Base-by-base conservation (phyloP, 768 basidiomycete species). In the Boletellus ananiceps region DNA sequence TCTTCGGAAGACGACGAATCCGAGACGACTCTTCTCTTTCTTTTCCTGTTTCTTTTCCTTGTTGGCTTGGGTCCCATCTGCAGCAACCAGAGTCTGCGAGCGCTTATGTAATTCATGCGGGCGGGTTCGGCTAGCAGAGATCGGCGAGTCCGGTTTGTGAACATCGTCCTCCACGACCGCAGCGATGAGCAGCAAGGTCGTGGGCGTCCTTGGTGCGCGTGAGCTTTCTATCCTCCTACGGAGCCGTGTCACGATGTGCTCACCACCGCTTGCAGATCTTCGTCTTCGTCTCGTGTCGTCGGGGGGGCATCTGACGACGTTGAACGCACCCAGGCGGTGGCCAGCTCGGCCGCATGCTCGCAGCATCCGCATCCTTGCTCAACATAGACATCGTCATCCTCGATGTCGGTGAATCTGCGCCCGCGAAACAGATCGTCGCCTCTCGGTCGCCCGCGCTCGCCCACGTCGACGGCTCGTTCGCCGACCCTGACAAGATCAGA, bases 301-400 rank as follows among this genome's bases (percentile, higher is more conserved):
- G n/a, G 29, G 19, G 18, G 32, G 29, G 29, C 39, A 48, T 34
- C 50, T 60, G 11, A 51, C 33, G 27, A 23, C 8, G 32, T 43
- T 44, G 16, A 29, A 27, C 16, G 29, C 23, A 14, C 57, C 27
- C 51, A 94, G 95, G 95, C 54, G 96, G 96, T 33, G 94, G 95
- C 54, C 95, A 98, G 70, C 82, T 99, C 21, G 95, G 95, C 21
- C 91, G 95, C 19, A 99, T 99, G 96, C 79, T 99, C 13, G 89
- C 86, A 4, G 84, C 85, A 29, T 84, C 94, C 0, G 94, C 95
- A 3, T 85, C 93, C 2, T 77, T 92, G 29, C 78, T 98, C 43
- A 89, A 93, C 61, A 76, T 96, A 58, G 80, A 86, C 35, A 72
- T 94, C 15, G 69, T 93, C 29, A 81, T 96, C 55, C 85, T 99